These are phyloP conservation scores for Eucalyptus polyanthemos DNA, from an alignment of 345 rosid species.

Conservation along the genomic window DNA sequence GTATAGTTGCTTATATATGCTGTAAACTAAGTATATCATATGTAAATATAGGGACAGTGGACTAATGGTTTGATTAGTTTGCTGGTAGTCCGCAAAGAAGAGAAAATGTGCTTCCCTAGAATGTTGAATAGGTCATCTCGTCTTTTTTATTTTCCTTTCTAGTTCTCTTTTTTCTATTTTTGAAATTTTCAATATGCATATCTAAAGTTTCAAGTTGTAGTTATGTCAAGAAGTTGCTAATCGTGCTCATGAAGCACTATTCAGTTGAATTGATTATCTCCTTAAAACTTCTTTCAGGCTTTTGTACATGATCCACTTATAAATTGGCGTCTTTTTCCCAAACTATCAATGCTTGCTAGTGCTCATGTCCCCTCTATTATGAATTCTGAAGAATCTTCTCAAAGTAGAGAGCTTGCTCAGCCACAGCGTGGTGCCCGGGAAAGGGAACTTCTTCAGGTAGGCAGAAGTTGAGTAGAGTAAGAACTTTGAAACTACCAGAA, in stretches of 20 bases:
- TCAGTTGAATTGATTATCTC: not conserved
- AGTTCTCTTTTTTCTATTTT: not conserved
- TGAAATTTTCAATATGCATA: not conserved
- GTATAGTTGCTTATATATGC: not conserved
- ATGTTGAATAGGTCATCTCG: not conserved
- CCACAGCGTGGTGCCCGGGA: slow-evolving; percentile 94
- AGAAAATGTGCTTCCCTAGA: not conserved
- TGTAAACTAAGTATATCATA: not conserved
- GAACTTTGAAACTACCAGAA: not conserved
- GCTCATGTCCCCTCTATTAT: slow-evolving; percentile 44
- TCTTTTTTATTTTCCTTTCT: not conserved
- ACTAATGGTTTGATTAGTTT: not conserved
- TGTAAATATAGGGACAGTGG: not conserved
- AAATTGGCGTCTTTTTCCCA: slow-evolving; percentile 99
- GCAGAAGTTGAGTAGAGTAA: not conserved
- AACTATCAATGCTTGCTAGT: slow-evolving; percentile 52
- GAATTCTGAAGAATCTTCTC: slow-evolving; percentile 51
- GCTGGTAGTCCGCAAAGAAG: not conserved
- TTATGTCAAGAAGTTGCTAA: not conserved
- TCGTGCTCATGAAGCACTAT: not conserved
- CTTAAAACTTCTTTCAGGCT: slow-evolving; percentile 38
- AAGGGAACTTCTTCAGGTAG: slow-evolving; percentile 89
- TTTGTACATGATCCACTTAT: slow-evolving; percentile 99
- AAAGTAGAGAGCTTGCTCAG: slow-evolving; percentile 58
- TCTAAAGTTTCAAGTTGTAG: not conserved